Evolutionary conservation across 208 protist species (phyloP).

Genomic region (Phytomonas sp.): DNA sequence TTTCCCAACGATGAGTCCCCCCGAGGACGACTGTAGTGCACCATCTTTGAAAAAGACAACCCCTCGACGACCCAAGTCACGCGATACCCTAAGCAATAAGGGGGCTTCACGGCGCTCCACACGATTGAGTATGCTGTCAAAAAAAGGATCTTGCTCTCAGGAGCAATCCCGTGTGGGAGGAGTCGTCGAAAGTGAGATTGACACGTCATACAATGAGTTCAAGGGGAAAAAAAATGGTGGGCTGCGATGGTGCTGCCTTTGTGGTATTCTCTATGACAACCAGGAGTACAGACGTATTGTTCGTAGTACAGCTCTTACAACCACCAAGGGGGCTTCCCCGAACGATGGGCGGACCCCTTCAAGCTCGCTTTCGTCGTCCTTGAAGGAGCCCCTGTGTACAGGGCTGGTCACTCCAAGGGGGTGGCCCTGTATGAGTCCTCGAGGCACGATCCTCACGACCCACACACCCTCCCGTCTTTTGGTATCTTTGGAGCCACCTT

Average conservation of each 20-base stretch:
- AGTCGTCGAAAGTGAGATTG: background rate
- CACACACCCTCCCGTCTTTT: constrained; percentile 32
- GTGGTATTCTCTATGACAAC: constrained; percentile 42
- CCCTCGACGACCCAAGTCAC: background rate
- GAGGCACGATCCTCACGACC: constrained; percentile 49
- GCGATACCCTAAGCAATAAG: background rate
- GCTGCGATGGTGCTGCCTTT: constrained; percentile 62
- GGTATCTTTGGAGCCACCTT: constrained; percentile 15
- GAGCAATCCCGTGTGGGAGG: background rate
- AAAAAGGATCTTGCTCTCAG: background rate
- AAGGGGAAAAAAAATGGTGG: constrained; percentile 8
- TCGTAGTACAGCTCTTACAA: constrained; percentile 14
- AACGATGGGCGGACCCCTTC: background rate
- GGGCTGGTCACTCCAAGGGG: background rate
- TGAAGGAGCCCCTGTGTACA: background rate
- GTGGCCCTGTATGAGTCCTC: constrained; percentile 26
- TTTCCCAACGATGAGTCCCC: background rate
- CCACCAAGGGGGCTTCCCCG: background rate
- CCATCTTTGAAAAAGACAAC: background rate
- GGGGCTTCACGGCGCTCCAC: background rate
- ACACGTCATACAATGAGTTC: background rate
- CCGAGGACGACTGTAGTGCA: background rate
- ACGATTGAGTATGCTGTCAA: background rate
- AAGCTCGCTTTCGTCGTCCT: background rate
- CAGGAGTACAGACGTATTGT: constrained; percentile 26